Base-by-base conservation (phyloP, 164 flowering plant genomes). In the Chloranthus sessilifolius region DNA sequence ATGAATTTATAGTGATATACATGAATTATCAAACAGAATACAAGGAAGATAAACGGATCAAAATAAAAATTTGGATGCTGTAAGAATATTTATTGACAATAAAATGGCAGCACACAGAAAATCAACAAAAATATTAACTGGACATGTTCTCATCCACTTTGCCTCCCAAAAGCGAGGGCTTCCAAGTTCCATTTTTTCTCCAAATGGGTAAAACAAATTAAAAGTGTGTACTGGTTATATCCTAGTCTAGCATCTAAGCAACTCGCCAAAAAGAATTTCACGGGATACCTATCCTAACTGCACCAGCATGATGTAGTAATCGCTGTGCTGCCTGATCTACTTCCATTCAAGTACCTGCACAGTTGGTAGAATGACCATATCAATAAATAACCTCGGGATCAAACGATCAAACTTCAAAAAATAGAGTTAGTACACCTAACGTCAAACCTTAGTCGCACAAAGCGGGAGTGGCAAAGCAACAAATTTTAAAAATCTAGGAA, bases 271-370 rank as follows among this genome's bases (percentile, higher is more conserved):
- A 26, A 41, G 27, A 16, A 8, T 39, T 19, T 35, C 16, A 52
- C 23, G 7, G 16, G 16, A 43, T 15, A 54, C 49, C 49, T 21
- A 33, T 42, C 29, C 8, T 15, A 37, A 42, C 25, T 42, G n/a
- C 24, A 2, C 19, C 38, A 2, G 14, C 5, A 22, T 15, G 7
- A 16, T 31, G 26, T 50, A 52, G 61, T 64, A 71, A 55, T 15
- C 7, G 31, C 21, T 43, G 46, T 16, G 36, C 57, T 60, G 70
- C 59, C 34, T 29, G 44, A 36, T 59, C 66, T 27, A 31, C 33
- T 44, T 52, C 47, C 35, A 25, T 39, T 75, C 72, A 75, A 61
- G 79, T 71, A 60, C 74, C 79, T 75, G 68, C 63, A 63, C 9
- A 27, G 25, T 1, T 4, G 26, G 8, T 47, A 17, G 21, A 25